Conservation (phyloP, 2,329 filamentous ascomycete species). For the Fusarium subglutinans region DNA sequence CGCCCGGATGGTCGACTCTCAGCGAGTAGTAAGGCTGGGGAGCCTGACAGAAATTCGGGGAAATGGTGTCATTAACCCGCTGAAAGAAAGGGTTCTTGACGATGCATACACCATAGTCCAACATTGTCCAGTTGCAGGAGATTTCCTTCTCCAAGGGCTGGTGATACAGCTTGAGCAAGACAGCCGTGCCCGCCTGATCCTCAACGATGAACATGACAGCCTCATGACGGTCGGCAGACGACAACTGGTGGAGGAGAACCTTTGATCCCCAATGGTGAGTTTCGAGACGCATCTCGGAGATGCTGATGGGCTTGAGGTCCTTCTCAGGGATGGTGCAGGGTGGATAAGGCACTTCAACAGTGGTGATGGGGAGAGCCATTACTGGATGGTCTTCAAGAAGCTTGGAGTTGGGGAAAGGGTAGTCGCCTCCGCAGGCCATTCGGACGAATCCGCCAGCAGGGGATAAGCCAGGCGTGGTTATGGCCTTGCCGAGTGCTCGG, state of each 20-base stretch:
- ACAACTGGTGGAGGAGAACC: neutral
- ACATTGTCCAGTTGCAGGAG: neutral
- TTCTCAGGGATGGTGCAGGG: neutral
- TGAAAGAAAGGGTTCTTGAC: neutral
- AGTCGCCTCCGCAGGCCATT: neutral
- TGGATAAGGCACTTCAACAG: neutral
- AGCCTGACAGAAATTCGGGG: neutral
- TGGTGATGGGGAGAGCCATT: neutral
- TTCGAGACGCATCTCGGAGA: neutral
- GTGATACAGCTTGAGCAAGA: neutral
- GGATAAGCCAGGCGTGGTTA: neutral
- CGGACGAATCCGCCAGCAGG: neutral
- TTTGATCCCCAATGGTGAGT: neutral
- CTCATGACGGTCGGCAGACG: neutral
- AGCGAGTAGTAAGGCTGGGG: neutral
- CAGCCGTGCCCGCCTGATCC: neutral
- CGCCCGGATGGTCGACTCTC: neutral
- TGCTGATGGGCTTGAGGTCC: neutral
- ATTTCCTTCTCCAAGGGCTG: neutral
- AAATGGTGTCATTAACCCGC: neutral
- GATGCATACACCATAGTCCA: neutral
- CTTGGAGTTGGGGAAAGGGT: neutral
- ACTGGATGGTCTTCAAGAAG: neutral
- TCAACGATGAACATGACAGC: neutral
- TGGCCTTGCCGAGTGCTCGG: neutral